phyloP scores from a whole-genome alignment of 2,329 filamentous ascomycete species.

The Fusarium mundagurra region DNA sequence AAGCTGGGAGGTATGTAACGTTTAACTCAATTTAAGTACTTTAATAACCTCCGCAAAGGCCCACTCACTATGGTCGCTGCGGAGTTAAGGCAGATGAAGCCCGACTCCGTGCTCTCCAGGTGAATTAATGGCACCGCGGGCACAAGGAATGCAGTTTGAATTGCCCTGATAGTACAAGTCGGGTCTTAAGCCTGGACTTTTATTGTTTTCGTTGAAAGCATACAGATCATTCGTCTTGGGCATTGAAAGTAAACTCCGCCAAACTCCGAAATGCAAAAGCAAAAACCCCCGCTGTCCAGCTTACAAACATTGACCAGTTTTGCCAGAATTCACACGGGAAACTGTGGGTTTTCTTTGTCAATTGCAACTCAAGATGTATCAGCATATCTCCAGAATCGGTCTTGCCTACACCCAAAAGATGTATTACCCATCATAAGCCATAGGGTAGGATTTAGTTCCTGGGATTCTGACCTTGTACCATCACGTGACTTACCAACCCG shows the following conservation, averaged over 20 bases:
- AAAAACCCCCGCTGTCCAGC: too few species aligned
- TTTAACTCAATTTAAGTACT: too few species aligned
- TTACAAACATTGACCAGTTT: accelerated
- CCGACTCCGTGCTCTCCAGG: neutral
- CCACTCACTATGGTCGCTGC: neutral
- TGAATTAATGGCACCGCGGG: neutral
- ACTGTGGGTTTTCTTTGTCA: neutral
- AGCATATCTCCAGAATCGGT: neutral
- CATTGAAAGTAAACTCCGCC: neutral
- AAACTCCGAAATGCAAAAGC: neutral
- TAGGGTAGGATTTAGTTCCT: neutral
- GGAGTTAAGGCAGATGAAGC: neutral
- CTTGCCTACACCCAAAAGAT: neutral
- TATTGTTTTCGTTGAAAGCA: too few species aligned
- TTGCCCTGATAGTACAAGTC: neutral
- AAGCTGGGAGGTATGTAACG: neutral
- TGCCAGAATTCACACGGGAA: accelerated
- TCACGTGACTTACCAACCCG: neutral
- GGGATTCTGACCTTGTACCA: neutral
- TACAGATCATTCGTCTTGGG: accelerated
- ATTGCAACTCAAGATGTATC: neutral
- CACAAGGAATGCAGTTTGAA: neutral
- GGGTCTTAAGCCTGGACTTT: too few species aligned
- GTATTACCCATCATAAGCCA: neutral
- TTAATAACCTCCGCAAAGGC: neutral